Evolutionary conservation across 305 asterid species (phyloP).

Genomic region (Stenogyne calaminthoides): DNA sequence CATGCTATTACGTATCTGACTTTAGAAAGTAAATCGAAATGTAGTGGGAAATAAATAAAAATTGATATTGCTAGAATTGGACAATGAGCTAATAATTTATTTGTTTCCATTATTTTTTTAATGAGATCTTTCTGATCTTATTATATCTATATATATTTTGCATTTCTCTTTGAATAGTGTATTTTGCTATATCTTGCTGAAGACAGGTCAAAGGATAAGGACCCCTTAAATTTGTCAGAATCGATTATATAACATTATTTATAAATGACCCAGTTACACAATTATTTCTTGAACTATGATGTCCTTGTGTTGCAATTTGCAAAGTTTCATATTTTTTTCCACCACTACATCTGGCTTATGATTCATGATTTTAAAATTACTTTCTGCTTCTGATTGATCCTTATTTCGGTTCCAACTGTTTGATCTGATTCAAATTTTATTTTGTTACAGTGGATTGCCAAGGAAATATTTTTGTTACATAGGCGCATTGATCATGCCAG

Average conservation of each 20-base stretch:
- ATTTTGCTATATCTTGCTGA: conserved; percentile 9
- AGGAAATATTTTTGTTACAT: conserved; percentile 58
- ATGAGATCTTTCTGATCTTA: background rate
- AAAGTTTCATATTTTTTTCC: conserved; percentile 10
- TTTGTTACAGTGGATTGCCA: conserved; percentile 75
- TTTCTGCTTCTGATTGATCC: conserved; percentile 13
- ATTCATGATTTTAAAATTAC: conserved; percentile 12
- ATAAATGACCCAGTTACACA: background rate
- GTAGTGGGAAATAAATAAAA: background rate
- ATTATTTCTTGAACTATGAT: background rate
- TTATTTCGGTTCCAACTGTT: conserved; percentile 20
- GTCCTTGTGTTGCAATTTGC: conserved; percentile 9
- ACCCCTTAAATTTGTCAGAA: background rate
- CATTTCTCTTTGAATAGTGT: background rate
- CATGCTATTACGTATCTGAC: conserved; percentile 7
- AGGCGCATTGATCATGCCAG: conserved; percentile 78
- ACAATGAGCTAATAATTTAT: background rate
- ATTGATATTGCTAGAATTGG: conserved; percentile 7
- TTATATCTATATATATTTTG: background rate
- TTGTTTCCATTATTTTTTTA: too few species aligned
- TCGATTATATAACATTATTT: background rate
- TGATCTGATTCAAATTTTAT: conserved; percentile 27
- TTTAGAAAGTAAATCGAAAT: background rate
- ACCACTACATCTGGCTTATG: conserved; percentile 17
- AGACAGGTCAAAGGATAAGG: background rate